Base-by-base conservation (phyloP, 2,329 filamentous ascomycete genomes). In the Cladophialophora carrionii region DNA sequence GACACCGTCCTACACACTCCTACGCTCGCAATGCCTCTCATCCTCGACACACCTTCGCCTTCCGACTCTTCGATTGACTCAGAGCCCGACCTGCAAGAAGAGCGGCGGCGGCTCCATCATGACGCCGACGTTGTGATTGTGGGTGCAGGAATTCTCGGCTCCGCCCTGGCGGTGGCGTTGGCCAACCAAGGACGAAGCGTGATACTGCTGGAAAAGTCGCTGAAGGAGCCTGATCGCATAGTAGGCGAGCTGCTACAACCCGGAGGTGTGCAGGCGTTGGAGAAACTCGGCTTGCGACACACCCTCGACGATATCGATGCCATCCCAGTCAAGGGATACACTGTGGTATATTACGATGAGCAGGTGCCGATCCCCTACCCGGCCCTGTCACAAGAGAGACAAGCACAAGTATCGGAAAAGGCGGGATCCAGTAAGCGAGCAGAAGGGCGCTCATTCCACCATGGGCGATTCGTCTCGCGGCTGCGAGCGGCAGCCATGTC, bases 211-310 rank as follows among this genome's bases (percentile, higher is more conserved):
- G 95, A 99, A 81, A 86, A 87, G 73, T 96, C 88, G 79, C 82
- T 98, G 79, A 92, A 92, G 78, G 90, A 98, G 81, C 95, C 95
- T 22, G 90, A 98, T 80, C 88, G 95, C 69, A 99, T 99, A 71
- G 92, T 99, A 55, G 95, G 95, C 72, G 95, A 99, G 80, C 81
- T 99, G 70, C 81, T 99, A 72, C 95, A 99, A 78, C 95, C 95
- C 0, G 95, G 95, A 57, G 95, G 95, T 57, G 88, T 96, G 37
- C 82, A 86, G 59, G 90, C 95, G 7, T 82, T 99, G 73, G 85
- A 88, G 74, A 87, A 90, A 75, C 81, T 99, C 57, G 95, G 95
- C 2, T 79, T 99, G 69, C 83, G 82, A 61, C 86, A 93, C 72
- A 96, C 92, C 75, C 80, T 98, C 65, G 92, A 98, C 65, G 90